Percentiles rank a stretch among this genome's conserved stretches.
These are phyloP conservation scores for Candida boleticola DNA, from an alignment of 805 yeast species.

Conservation along the genomic window DNA sequence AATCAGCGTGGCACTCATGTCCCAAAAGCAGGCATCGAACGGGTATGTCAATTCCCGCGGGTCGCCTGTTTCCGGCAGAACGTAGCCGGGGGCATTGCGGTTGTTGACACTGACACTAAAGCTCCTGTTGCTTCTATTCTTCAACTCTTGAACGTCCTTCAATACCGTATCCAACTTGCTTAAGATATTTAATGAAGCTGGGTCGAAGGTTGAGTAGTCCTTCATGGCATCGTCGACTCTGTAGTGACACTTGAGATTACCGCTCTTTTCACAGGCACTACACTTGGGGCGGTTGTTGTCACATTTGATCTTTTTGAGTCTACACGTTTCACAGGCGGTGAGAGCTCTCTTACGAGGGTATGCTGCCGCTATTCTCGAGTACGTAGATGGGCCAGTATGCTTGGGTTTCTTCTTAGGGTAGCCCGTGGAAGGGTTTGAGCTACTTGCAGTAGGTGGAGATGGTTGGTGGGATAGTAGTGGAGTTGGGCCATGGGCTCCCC, in stretches of 20 bases:
- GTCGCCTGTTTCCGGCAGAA: background rate
- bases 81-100: background rate
- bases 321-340: conserved; percentile 40
- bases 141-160: conserved; percentile 20
- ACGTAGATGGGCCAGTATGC: background rate
- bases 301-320: conserved; percentile 35
- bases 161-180: conserved; percentile 29
- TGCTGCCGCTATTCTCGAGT: conserved; percentile 9
- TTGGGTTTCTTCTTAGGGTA: background rate
- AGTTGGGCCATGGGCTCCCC: too few species aligned
- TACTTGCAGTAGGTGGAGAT: too few species aligned
- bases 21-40: conserved; percentile 26
- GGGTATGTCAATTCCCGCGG: background rate
- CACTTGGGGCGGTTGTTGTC: conserved; percentile 35
- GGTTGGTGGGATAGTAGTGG: too few species aligned
- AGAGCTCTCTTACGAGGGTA: conserved; percentile 28
- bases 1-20: conserved; percentile 30
- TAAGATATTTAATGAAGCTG: conserved; percentile 24
- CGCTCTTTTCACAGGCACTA: conserved; percentile 31
- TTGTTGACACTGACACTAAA: background rate
- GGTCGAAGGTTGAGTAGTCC: conserved; percentile 22
- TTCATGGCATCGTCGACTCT: conserved; percentile 22
- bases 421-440: too few species aligned
- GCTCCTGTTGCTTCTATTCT: conserved; percentile 3
- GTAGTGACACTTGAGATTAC: conserved; percentile 27